Evolutionary conservation across 495 filamentous ascomycete genomes (phyloP), one percentile per base, ranked within the genome.

Genomic region (Xylaria grammica): DNA sequence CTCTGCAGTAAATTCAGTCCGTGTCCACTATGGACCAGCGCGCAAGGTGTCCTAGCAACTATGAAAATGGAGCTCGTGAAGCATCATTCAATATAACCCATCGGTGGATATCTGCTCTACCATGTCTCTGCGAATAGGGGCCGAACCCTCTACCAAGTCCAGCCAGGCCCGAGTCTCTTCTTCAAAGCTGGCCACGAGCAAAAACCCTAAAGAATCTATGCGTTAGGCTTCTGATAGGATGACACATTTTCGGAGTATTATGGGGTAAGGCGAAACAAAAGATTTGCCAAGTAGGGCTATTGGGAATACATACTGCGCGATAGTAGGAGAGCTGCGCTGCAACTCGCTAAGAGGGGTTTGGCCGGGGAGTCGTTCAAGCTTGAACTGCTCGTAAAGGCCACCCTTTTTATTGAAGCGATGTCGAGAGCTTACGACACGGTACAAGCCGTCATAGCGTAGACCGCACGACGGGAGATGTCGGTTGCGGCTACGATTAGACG

Each of bases 381-480:
- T 67, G 67, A 86, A 86, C 32, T 76, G 74, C 27, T 79, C 73
- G 49, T 78, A 82, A 0, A 65, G 62, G 13, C 78, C 77, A 61
- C 66, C 66, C 9, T 68, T 60, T 10, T 9, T 29, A 34, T 73
- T 74, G 5, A 4, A 36, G 4, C 26, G 50, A 8, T 29, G 58
- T 40, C 22, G 52, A 0, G 63, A 15, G 5, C 22, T 20, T 4
- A 61, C 61, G 10, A 87, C 82, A 3, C 62, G 68, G 57, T 86
- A 86, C 3, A 86, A 67, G 0, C 84, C 84, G 59, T 86, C 84
- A 53, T 86, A 86, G 0, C 84, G 68, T 3, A 85, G 70, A 0
- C 84, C 84, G 1, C 74, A 75, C 0, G 17, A 29, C 0, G 84
- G 84, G 0, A 73, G 67, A 58, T 67, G 77, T 0, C 11, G 36